phyloP scores from a whole-genome alignment of 83 land plant species.

The Diphasiastrum complanatum region DNA sequence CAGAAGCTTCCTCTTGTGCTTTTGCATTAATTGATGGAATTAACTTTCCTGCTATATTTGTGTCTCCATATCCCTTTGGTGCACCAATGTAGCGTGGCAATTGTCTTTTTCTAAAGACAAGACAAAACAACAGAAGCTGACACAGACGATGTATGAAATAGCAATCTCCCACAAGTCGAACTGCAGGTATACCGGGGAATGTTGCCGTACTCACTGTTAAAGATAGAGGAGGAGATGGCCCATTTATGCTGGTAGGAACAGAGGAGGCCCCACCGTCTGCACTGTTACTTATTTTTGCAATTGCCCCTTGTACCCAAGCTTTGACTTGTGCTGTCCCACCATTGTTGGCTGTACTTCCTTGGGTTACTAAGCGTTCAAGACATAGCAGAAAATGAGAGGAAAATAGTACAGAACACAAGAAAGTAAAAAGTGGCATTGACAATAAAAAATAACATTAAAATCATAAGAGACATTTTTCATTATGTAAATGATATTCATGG shows the following conservation, averaged over 20 bases:
- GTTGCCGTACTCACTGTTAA: constrained; percentile 86
- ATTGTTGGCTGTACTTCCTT: constrained; percentile 13
- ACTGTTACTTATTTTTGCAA: constrained; percentile 86
- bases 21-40: constrained; percentile 20
- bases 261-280: constrained; percentile 61
- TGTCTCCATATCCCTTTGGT: constrained; percentile 39
- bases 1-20: constrained; percentile 17
- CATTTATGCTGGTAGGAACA: constrained; percentile 38
- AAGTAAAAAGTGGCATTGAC: too few relatives aligned
- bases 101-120: constrained; percentile 76
- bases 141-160: constrained; percentile 95
- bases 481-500: too few relatives aligned
- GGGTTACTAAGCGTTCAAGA: constrained; percentile 7
- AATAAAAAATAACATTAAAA: too few relatives aligned
- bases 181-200: constrained; percentile 99
- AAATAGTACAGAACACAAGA: too few relatives aligned
- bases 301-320: constrained; percentile 98
- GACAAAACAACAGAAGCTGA: constrained; percentile 87
- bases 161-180: constrained; percentile 92
- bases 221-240: constrained; percentile 56
- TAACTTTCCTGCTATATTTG: neutral
- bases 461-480: too few relatives aligned
- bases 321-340: constrained; percentile 46
- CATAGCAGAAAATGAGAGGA: neutral
- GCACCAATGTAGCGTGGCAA: constrained; percentile 43